A percentile compares a stretch with the other conserved stretches of the same genome.
These are phyloP conservation scores for Pythium brachiatum DNA, from an alignment of 352 stramenopile genomes.

Conservation along the genomic window DNA sequence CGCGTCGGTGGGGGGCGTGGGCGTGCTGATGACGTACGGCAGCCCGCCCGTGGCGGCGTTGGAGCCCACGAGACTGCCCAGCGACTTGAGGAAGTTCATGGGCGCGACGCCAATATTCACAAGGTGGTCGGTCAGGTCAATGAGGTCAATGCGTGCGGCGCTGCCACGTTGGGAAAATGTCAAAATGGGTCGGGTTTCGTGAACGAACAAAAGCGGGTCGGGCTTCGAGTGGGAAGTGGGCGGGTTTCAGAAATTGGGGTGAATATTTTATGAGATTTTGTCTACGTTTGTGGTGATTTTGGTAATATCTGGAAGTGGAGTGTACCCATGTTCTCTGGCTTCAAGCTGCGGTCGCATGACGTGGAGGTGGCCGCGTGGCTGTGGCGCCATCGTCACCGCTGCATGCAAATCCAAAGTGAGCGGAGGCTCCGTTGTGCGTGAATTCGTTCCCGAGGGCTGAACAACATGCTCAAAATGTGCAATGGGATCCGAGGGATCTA, in stretches of 20 bases:
- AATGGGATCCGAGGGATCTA: too few species aligned
- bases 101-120: neutral
- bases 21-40: constrained; percentile 54
- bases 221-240: neutral
- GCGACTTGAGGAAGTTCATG: constrained; percentile 91
- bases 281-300: too few species aligned
- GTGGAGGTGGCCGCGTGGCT: too few species aligned
- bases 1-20: constrained; percentile 15
- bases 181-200: constrained; percentile 10
- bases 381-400: too few species aligned
- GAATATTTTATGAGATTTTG: neutral
- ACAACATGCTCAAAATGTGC: too few species aligned
- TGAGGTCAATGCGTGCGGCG: neutral
- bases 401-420: too few species aligned
- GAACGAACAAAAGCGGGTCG: too few species aligned
- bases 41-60: constrained; percentile 64
- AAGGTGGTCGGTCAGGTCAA: neutral
- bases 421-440: too few species aligned
- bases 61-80: constrained; percentile 66
- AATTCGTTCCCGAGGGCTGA: too few species aligned
- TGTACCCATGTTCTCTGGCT: too few species aligned
- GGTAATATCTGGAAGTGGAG: too few species aligned
- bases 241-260: neutral
- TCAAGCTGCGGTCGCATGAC: too few species aligned
- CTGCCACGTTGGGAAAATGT: constrained; percentile 1